Percentiles rank a stretch among this genome's conserved stretches.
Conservation (phyloP, 192 early-diverging fungal species). For the Backusella australiensis region DNA sequence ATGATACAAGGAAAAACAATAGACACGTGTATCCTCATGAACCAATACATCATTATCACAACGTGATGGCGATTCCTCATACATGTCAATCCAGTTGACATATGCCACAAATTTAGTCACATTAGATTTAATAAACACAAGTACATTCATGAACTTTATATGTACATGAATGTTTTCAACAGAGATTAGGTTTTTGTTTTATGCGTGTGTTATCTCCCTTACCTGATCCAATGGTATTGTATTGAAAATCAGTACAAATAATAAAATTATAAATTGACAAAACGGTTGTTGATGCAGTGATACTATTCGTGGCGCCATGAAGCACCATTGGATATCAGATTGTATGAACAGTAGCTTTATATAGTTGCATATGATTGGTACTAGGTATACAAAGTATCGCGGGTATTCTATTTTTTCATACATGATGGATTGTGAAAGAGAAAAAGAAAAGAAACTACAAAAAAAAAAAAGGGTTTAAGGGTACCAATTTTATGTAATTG, state of each 20-base stretch:
- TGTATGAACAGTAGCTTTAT: neutral
- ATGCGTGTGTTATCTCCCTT: neutral
- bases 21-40: neutral
- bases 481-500: neutral
- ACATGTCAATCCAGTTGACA: neutral
- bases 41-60: neutral
- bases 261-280: neutral
- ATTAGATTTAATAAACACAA: neutral
- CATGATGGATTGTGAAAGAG: neutral
- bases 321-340: neutral
- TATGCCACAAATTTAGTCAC: neutral
- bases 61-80: neutral
- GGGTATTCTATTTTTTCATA: neutral
- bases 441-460: neutral
- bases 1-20: neutral
- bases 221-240: neutral
- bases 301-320: neutral
- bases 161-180: neutral
- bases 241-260: neutral
- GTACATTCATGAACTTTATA: neutral
- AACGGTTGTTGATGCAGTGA: neutral
- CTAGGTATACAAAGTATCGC: neutral
- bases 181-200: neutral
- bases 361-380: neutral
- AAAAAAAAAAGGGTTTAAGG: neutral